phyloP scores from a whole-genome alignment of 73 alveolate species.

The Stentor coeruleus region DNA sequence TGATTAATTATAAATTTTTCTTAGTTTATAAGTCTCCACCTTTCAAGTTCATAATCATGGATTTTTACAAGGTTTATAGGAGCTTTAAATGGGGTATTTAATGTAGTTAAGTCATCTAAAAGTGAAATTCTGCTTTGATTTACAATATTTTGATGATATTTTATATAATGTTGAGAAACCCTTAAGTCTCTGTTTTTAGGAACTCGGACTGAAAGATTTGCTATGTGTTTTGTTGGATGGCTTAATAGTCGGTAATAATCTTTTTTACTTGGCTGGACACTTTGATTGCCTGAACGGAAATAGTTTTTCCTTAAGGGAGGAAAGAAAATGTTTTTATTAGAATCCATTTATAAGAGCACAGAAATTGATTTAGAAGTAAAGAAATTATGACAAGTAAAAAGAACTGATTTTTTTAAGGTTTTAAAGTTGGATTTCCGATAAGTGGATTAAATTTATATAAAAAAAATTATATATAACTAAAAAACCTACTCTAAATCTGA shows the following conservation, averaged over 20 bases:
- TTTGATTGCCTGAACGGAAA: not conserved
- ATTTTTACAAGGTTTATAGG: not conserved
- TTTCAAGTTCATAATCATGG: not conserved
- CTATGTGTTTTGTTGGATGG: not conserved
- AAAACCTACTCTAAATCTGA: too few relatives aligned
- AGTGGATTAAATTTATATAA: too few relatives aligned
- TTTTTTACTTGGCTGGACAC: not conserved
- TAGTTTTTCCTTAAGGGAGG: not conserved
- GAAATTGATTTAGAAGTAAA: too few relatives aligned
- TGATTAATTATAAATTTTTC: too few relatives aligned
- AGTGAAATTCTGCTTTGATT: not conserved
- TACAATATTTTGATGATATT: not conserved
- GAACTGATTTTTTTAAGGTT: too few relatives aligned
- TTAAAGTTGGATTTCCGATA: too few relatives aligned
- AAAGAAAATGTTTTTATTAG: too few relatives aligned
- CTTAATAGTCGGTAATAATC: not conserved
- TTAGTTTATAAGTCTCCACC: not conserved
- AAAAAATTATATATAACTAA: too few relatives aligned
- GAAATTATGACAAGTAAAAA: too few relatives aligned
- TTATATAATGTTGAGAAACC: not conserved
- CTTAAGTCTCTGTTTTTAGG: not conserved
- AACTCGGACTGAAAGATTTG: not conserved
- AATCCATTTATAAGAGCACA: too few relatives aligned
- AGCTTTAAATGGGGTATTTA: not conserved
- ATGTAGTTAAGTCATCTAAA: not conserved